Conservation (phyloP, 805 yeast species). For the Candida pseudoglaebosa region DNA sequence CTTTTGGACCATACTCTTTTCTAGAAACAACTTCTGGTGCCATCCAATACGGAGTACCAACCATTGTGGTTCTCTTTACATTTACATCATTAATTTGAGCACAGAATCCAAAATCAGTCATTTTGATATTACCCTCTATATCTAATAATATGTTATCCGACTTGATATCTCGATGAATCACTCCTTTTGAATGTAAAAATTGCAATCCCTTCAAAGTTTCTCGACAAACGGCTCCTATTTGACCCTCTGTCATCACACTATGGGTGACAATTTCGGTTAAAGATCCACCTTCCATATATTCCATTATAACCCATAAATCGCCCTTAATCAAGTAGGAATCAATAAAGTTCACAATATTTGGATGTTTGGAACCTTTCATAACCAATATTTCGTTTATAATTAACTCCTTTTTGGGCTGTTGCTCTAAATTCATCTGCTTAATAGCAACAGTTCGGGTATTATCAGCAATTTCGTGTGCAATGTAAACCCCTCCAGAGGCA, state of each 20-base stretch:
- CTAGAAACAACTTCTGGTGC: constrained; percentile 97
- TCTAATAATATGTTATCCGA: constrained; percentile 88
- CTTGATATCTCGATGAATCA: constrained; percentile 93
- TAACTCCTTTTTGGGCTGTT: constrained; percentile 92
- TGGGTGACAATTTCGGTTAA: constrained; percentile 93
- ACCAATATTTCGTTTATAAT: constrained; percentile 94
- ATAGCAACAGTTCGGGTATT: constrained; percentile 74
- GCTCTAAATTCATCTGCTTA: constrained; percentile 91
- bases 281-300: constrained; percentile 98
- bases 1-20: constrained; percentile 94
- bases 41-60: constrained; percentile 99
- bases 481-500: constrained; percentile 95
- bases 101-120: constrained; percentile 96
- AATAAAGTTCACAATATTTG: constrained; percentile 89
- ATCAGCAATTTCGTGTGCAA: constrained; percentile 61
- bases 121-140: constrained; percentile 80
- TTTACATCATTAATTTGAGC: constrained; percentile 65
- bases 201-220: constrained; percentile 85
- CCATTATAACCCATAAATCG: constrained; percentile 97
- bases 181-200: constrained; percentile 87
- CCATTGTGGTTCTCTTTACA: constrained; percentile 93
- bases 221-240: constrained; percentile 90
- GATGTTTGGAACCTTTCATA: constrained; percentile 88
- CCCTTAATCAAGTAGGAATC: constrained; percentile 77
- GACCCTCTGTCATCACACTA: constrained; percentile 85